A percentile compares a stretch with the other conserved stretches of the same genome.
Evolutionary conservation across 2,329 filamentous ascomycete genomes (phyloP).

Genomic region (Podosphaera aphanis): DNA sequence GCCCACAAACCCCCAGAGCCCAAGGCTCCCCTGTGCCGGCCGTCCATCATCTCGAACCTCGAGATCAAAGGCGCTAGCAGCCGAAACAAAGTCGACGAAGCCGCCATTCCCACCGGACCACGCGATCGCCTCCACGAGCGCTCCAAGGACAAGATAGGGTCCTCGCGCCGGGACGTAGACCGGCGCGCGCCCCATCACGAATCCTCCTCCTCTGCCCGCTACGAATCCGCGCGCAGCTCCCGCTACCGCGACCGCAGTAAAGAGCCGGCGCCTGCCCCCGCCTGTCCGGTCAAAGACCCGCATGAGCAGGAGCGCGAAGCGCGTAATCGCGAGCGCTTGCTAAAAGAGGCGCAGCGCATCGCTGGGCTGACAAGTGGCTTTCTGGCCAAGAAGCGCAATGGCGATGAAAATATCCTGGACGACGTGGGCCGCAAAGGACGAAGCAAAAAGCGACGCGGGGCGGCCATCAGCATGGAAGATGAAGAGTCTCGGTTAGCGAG

Average conservation of each 20-base stretch:
- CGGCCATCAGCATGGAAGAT: constrained; percentile 8
- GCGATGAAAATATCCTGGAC: constrained; percentile 24
- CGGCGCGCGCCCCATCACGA: constrained; percentile 9
- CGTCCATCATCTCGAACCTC: constrained; percentile 9
- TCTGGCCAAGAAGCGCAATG: constrained; percentile 20
- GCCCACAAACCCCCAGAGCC: constrained; percentile 5
- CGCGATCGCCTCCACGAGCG: constrained; percentile 13
- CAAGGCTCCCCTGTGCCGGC: constrained; percentile 3
- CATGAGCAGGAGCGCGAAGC: constrained; percentile 48
- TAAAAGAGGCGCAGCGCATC: constrained; percentile 45
- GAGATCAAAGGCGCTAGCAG: constrained; percentile 15
- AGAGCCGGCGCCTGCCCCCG: constrained; percentile 1
- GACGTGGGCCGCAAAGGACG: constrained; percentile 22
- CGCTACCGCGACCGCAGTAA: constrained; percentile 1
- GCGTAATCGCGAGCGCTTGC: constrained; percentile 38
- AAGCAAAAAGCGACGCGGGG: constrained; percentile 19
- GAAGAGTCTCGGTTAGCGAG: constrained; percentile 18
- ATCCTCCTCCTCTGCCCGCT: constrained; percentile 7
- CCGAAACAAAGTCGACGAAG: constrained; percentile 10
- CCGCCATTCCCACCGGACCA: constrained; percentile 14
- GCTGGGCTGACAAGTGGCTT: constrained; percentile 24
- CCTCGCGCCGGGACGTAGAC: too few species aligned
- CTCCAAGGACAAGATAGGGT: constrained; percentile 16
- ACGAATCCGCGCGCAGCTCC: constrained; percentile 14
- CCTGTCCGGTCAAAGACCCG: constrained; percentile 9